Base-by-base conservation (phyloP, 371 early-diverging fungal species). In the Rhizopus sp. region DNA sequence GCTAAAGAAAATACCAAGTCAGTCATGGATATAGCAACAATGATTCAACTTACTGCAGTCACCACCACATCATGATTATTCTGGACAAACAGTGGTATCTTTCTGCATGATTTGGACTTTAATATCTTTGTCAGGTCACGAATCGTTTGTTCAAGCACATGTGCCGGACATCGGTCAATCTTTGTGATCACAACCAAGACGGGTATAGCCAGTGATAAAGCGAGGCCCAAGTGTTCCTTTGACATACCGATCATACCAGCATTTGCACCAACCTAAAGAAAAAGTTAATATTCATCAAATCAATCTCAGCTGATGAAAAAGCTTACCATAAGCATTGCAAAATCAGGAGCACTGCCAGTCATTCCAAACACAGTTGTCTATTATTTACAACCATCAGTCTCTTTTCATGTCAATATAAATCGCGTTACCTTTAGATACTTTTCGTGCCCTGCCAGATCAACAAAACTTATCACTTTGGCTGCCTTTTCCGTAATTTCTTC, bases 161-260 rank as follows among this genome's bases (percentile, higher is more conserved):
- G 89, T 0, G 83, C 72, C 38, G 96, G 96, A 57, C 93, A 93
- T 84, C 93, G 92, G 63, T 95, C 95, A 57, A 93, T 89, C 58
- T 94, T 95, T 23, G 94, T 95, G 10, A 96, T 85, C 10, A 95
- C 92, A 4, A 95, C 91, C 57, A 92, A 84, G 6, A 95, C 93
- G 3, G 96, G 95, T 5, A 94, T 89, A 30, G 83, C 75, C 32
- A 96, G 74, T 2, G 94, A 93, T 17, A 95, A 75, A 0, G 95
- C 90, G 44, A 94, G 54, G 0, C 93, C 95, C n/a, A 96, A 75
- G 57, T 95, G 94, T 75, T 96, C 95, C 60, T 93, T 92, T 12
- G 94, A 89, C 95, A 95, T 96, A 9, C 95, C 95, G 52, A 92
- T 87, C 60, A 95, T 84, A 35, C 95, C 95, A 7, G 93, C 92